Conservation (phyloP, 2,329 filamentous ascomycete genomes). For the Colletotrichum shisoi region DNA sequence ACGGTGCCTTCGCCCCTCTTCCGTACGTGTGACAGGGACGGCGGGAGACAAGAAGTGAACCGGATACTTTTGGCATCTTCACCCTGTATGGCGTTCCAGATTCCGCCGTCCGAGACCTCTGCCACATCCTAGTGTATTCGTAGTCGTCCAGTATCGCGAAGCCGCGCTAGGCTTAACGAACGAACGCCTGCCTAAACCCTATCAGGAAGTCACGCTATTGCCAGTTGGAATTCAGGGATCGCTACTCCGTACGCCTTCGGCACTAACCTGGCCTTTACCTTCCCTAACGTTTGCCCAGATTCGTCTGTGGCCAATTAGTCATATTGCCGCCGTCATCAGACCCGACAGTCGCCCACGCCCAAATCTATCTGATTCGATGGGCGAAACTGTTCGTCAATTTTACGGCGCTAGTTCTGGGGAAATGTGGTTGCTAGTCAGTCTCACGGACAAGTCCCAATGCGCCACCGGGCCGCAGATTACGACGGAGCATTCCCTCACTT, state of each 20-base stretch:
- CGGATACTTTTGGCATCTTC: constrained; percentile 11
- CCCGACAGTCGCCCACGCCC: constrained; percentile 5
- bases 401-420: constrained; percentile 25
- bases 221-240: constrained; percentile 7
- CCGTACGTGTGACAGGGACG: not conserved
- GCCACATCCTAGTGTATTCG: not conserved
- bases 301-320: constrained; percentile 15
- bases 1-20: not conserved
- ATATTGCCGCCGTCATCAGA: constrained; percentile 18
- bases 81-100: constrained; percentile 21
- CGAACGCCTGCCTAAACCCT: constrained; percentile 8
- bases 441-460: constrained; percentile 28
- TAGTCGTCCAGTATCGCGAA: constrained; percentile 21
- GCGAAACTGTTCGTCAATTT: not conserved
- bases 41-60: not conserved
- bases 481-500: constrained; percentile 18
- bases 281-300: constrained; percentile 13
- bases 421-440: constrained; percentile 28
- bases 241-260: constrained; percentile 10
- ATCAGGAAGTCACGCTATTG: constrained; percentile 18
- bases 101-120: constrained; percentile 19
- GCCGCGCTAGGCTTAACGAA: constrained; percentile 10
- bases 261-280: constrained; percentile 15
- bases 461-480: constrained; percentile 20
- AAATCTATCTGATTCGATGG: not conserved